Percentiles rank a stretch among this genome's conserved stretches.
Conservation (phyloP, 257 asterid genomes). For the Primulina huaijiensis region DNA sequence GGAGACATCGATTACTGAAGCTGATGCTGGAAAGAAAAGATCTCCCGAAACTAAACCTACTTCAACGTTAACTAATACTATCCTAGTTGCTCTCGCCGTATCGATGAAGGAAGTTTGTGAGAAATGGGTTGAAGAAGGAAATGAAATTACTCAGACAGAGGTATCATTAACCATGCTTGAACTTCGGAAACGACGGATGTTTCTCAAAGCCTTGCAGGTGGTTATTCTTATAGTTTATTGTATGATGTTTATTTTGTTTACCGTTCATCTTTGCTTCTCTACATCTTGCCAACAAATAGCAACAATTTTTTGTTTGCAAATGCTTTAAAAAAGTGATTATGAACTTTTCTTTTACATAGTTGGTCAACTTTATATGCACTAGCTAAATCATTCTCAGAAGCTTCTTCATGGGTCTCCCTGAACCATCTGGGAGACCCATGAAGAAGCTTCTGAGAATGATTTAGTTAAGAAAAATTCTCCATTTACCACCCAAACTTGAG, state of each 20-base stretch:
- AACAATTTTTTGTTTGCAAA: background rate
- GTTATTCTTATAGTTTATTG: background rate
- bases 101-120: constrained; percentile 42
- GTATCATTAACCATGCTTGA: constrained; percentile 31
- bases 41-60: constrained; percentile 19
- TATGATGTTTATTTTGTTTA: constrained; percentile 3
- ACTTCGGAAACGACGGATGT: constrained; percentile 50
- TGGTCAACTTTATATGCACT: too few relatives aligned
- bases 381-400: background rate
- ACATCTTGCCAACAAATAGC: constrained; percentile 4
- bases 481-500: background rate
- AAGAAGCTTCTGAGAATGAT: too few relatives aligned
- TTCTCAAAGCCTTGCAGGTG: constrained; percentile 72
- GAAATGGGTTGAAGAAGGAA: constrained; percentile 70
- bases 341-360: too few relatives aligned
- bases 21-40: constrained; percentile 28
- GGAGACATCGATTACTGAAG: constrained; percentile 36
- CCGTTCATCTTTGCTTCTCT: background rate
- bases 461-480: background rate
- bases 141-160: constrained; percentile 48
- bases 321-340: too few relatives aligned
- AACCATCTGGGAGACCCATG: too few relatives aligned
- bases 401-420: background rate
- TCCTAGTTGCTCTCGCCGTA: constrained; percentile 37
- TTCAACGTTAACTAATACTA: constrained; percentile 40